Conservation (phyloP, 2,329 filamentous ascomycete genomes). For the Cladosporium oxysporum region DNA sequence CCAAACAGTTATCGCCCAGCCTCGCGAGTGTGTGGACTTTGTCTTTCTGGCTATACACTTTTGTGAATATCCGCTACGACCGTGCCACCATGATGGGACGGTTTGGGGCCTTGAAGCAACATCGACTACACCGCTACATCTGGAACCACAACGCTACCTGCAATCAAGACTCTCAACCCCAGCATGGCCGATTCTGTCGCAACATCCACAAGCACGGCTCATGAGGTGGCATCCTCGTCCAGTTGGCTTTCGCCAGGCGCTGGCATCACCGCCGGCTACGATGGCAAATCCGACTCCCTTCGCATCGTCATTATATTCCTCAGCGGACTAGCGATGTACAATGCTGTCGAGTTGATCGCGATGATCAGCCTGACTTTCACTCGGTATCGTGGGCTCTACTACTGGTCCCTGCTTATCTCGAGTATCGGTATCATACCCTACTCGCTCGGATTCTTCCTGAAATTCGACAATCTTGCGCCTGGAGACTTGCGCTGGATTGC, state of each 20-base stretch:
- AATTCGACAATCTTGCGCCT: constrained; percentile 42
- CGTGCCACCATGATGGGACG: constrained; percentile 11
- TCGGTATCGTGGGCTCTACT: constrained; percentile 50
- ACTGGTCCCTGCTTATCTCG: constrained; percentile 50
- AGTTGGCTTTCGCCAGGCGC: constrained; percentile 33
- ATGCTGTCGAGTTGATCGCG: constrained; percentile 48
- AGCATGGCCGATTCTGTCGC: constrained; percentile 13
- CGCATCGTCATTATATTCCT: constrained; percentile 36
- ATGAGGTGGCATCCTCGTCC: constrained; percentile 15
- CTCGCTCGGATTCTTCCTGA: constrained; percentile 50
- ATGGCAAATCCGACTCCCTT: constrained; percentile 31
- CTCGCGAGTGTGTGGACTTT: neutral
- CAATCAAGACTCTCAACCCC: neutral
- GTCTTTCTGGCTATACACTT: neutral
- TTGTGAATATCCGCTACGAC: neutral
- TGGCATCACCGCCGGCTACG: constrained; percentile 33
- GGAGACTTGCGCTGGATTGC: constrained; percentile 31
- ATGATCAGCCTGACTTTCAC: constrained; percentile 52
- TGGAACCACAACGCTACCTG: neutral
- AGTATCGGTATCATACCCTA: constrained; percentile 50
- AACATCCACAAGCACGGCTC: constrained; percentile 8
- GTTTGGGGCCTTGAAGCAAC: neutral
- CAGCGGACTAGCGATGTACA: constrained; percentile 40
- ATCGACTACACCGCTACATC: neutral
- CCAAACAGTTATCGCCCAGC: neutral